A percentile compares a stretch with the other conserved stretches of the same genome.
Conservation (phyloP, 495 filamentous ascomycete species). For the Talaromyces trachyspermus region DNA sequence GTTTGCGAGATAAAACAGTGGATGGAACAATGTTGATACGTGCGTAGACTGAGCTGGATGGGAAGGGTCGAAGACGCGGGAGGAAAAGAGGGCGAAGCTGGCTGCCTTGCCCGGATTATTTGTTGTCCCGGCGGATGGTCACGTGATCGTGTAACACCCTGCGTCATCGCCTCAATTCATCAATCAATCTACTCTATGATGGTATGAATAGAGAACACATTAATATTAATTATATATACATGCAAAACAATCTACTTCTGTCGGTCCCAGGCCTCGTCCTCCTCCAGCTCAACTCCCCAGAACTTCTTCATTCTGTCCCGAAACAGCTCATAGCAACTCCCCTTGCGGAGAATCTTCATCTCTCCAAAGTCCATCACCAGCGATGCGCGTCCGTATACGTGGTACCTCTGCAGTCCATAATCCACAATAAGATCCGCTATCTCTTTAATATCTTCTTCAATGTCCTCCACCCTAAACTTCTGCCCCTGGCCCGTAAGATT, state of each 20-base stretch:
- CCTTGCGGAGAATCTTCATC: conserved; percentile 20
- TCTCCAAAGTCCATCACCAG: conserved; percentile 17
- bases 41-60: not conserved
- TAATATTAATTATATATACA: too few species aligned
- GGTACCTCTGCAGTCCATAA: conserved; percentile 23
- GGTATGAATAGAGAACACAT: too few species aligned
- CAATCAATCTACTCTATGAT: too few species aligned
- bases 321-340: conserved; percentile 19
- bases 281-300: not conserved
- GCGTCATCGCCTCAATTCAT: too few species aligned
- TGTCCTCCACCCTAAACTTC: conserved; percentile 22
- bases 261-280: too few species aligned
- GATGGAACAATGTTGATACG: not conserved
- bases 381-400: conserved; percentile 17
- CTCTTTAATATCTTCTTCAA: conserved; percentile 18
- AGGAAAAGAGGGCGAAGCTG: not conserved
- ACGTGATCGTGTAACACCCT: too few species aligned
- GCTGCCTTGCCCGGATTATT: too few species aligned
- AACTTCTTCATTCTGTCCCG: conserved; percentile 15
- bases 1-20: not conserved
- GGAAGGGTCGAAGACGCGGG: not conserved
- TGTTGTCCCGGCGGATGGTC: too few species aligned
- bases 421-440: conserved; percentile 24
- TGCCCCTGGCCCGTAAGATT: conserved; percentile 24
- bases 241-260: too few species aligned